Evolutionary conservation across 331 rosid species (phyloP), one percentile per base, ranked within the genome.

Genomic region (Cydonia oblonga): DNA sequence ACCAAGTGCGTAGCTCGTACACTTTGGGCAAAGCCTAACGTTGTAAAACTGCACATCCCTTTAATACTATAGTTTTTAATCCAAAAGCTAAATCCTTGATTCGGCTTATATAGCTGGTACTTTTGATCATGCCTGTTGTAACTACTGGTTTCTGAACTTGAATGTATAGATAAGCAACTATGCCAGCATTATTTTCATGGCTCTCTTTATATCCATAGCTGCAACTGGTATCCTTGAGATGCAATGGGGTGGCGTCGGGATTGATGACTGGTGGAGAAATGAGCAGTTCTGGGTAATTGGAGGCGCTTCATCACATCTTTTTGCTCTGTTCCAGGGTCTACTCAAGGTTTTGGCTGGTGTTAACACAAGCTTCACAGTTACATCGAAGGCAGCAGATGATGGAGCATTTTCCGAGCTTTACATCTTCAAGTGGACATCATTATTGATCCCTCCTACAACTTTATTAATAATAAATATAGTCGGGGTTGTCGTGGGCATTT

Each of bases 211-310:
- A 64, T 91, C 96, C 25, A 95, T 95, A 10, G 97, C 96, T 7
- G 96, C 90, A n/a, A 95, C 97, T 1, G 80, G 99, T 67, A 86
- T 95, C 70, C 93, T 91, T 1, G 97, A 95, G 89, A 95, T 95
- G 97, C 97, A 87, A 58, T 95, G 97, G 99, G 99, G 99, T 4
- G 89, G 92, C 35, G 96, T 95, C 9, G 82, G 86, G 23, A 91
- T 95, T 3, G 96, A 95, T 18, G 97, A 95, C 75, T 95, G 97
- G 99, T 95, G 97, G 99, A 89, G 97, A 72, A 95, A 95, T 52
- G 99, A 91, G 77, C 99, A 95, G 80, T 91, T 95, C 70, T 95
- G 97, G 99, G 96, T 95, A 53, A 95, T 95, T 13, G 99, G 99
- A 71, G 96, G 99, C 7, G 97, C 81, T 69, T 95, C 96, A 3